Evolutionary conservation across 1,139 yeast genomes (phyloP).

Genomic region (Suhomyces panamericanus): DNA sequence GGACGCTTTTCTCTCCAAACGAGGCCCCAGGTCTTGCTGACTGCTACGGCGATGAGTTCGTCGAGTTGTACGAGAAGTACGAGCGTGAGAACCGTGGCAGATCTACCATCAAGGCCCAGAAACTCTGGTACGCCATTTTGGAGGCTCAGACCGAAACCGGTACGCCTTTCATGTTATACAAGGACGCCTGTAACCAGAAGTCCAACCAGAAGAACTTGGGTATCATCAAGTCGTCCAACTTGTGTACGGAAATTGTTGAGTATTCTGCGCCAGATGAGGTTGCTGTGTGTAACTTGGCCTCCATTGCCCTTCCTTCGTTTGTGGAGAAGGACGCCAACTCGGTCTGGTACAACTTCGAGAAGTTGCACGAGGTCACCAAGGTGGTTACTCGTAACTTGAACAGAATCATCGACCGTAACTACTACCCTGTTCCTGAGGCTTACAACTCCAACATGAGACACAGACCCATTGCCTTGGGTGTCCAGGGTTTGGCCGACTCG

Average conservation of each 20-base stretch:
- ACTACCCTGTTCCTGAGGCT: slow-evolving; percentile 57
- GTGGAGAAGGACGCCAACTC: slow-evolving; percentile 43
- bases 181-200: slow-evolving; percentile 83
- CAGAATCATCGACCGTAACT: slow-evolving; percentile 56
- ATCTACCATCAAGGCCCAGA: slow-evolving; percentile 77
- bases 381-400: slow-evolving; percentile 57
- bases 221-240: slow-evolving; percentile 80
- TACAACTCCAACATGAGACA: slow-evolving; percentile 53
- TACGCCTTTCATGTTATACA: slow-evolving; percentile 87
- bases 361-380: slow-evolving; percentile 54
- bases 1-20: slow-evolving; percentile 88
- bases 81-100: slow-evolving; percentile 73
- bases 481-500: slow-evolving; percentile 62
- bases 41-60: slow-evolving; percentile 80
- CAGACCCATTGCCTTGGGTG: slow-evolving; percentile 65
- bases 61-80: slow-evolving; percentile 64
- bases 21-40: slow-evolving; percentile 85
- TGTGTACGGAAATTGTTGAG: slow-evolving; percentile 90
- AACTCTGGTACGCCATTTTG: slow-evolving; percentile 81
- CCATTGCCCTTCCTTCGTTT: slow-evolving; percentile 79
- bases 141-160: slow-evolving; percentile 94
- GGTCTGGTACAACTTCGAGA: slow-evolving; percentile 52
- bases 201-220: slow-evolving; percentile 87
- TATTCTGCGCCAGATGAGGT: slow-evolving; percentile 85
- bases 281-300: slow-evolving; percentile 89